Base-by-base conservation (phyloP, 2,329 filamentous ascomycete genomes). In the Rutstroemia sydowiana region DNA sequence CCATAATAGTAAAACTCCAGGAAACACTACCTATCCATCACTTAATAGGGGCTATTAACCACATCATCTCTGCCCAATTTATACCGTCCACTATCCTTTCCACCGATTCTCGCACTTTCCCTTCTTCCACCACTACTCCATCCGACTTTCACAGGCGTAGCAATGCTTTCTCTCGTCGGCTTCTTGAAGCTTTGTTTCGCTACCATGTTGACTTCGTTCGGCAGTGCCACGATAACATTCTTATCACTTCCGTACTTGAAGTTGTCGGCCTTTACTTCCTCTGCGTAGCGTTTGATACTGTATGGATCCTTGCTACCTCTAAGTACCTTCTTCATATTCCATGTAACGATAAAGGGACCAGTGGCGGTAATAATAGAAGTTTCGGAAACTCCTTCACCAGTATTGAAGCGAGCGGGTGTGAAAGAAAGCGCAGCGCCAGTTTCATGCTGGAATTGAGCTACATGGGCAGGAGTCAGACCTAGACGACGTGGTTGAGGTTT, bases 131-230 rank as follows among this genome's bases (percentile, higher is more conserved):
- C 66, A 54, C 62, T 74, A 52, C 75, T 71, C 16, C 76, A 69
- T 51, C 66, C 66, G 55, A 63, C 67, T 64, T 73, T 75, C 41
- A 71, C 73, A 57, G 69, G 71, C 47, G 61, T 83, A 69, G 32
- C 80, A 67, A 98, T 97, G 68, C 90, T 96, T 74, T 98, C 90
- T 34, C 93, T 76, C 1, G 93, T 97, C 1, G 92, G 90, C 64
- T 84, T 84, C 75, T 88, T 88, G 65, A 98, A 79, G 52, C 82
- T 85, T 61, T 85, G 80, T 70, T 92, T 91, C 42, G 85, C 86
- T 11, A 98, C 88, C 91, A 97, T 97, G 70, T 96, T 95, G 60
- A 98, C 93, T 69, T 97, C 91, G 66, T 98, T 95, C 2, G 93
- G 91, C 57, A 98, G 74, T 1, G 93, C 93, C 32, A 98, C 92